Base-by-base conservation (phyloP, 306 rosid genomes). In the Pterocarpus santalinus region DNA sequence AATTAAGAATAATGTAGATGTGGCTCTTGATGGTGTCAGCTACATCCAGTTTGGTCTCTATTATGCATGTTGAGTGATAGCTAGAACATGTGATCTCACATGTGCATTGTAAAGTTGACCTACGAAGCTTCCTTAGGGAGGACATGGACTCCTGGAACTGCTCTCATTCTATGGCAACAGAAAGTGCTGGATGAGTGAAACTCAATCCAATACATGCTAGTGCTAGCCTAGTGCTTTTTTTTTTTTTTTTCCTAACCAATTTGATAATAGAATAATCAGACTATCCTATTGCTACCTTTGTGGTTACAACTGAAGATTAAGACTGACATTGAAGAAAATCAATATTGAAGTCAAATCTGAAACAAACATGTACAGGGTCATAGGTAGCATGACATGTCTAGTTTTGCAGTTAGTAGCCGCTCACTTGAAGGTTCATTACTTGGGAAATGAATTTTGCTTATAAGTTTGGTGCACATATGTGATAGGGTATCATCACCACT, bases 51-150 rank as follows among this genome's bases (percentile, higher is more conserved):
- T 32, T 66, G 66, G 85, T 66, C 73, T 33, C n/a, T 62, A 10
- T 11, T 53, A 67, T 63, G 57, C 72, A 51, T 52, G 58, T 52
- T 80, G 33, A 60, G 72, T 7, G 64, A 73, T 70, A 53, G 32
- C 72, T 32, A 58, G 4, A 65, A 58, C 80, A 73, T 62, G 49
- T 72, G 63, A 72, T 72, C 34, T 72, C 65, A 15, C 76, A 30
- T 33, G 83, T 73, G 83, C 28, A 22, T 22, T 22, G 2, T 4
- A 39, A 44, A 10, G 22, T 55, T 79, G 5, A 69, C 65, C 28
- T 30, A 32, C 2, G 75, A 77, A 66, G 57, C 44, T 66, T 65
- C 55, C 38, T 53, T 17, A 7, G 34, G 39, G 10, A 56, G 69
- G 47, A 44, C 58, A 69, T 66, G 22, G 67, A 17, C 17, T 11